These are phyloP conservation scores for Eucalyptus cloeziana DNA, from an alignment of 345 rosid genomes.

Conservation along the genomic window DNA sequence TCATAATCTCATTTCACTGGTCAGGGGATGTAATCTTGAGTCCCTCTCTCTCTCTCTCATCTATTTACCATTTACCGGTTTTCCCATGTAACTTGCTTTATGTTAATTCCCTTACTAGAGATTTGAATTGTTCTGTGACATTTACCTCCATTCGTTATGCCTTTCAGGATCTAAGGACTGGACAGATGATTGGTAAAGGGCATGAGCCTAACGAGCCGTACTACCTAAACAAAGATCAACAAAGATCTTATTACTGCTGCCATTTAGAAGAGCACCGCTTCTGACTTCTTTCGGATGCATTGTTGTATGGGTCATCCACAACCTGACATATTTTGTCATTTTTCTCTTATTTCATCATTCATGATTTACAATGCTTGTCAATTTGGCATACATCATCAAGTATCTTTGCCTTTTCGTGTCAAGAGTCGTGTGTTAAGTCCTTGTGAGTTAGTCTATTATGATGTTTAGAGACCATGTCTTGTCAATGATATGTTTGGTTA, in stretches of 20 bases:
- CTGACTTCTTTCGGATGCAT: neutral
- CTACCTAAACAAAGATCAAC: no score
- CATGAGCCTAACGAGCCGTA: no score
- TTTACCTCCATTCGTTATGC: no score
- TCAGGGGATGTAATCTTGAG: no score
- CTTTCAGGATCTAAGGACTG: no score
- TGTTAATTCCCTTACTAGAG: no score
- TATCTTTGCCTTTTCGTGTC: neutral
- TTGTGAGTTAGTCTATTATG: neutral
- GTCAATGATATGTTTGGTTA: neutral
- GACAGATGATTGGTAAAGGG: no score
- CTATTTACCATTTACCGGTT: no score
- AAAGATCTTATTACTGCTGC: neutral
- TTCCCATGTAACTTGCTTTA: no score
- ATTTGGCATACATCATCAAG: neutral
- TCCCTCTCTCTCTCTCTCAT: no score
- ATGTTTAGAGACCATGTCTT: neutral
- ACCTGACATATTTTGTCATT: neutral
- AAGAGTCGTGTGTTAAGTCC: neutral
- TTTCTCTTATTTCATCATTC: neutral
- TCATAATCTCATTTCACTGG: no score
- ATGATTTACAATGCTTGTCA: neutral
- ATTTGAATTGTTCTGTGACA: no score
- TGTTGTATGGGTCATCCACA: neutral
- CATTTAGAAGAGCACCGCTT: neutral